A percentile compares a stretch with the other conserved stretches of the same genome.
These are phyloP conservation scores for Syncephalis fuscata DNA, from an alignment of 371 early-diverging fungal species.

Conservation along the genomic window DNA sequence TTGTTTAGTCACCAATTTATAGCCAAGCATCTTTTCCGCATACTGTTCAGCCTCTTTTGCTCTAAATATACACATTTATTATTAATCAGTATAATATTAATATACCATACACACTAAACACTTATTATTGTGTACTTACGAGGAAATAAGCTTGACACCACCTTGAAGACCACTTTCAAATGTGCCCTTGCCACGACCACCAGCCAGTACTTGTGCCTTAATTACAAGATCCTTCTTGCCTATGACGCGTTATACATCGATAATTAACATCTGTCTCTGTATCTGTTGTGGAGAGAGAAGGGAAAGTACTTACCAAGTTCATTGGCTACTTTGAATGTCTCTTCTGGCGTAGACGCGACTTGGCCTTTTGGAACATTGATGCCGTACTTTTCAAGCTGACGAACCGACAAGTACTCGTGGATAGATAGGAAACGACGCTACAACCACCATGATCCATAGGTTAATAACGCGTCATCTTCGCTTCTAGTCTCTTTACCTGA, in stretches of 20 bases:
- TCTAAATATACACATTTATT: slow-evolving; percentile 18
- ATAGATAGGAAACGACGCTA: slow-evolving; percentile 76
- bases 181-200: slow-evolving; percentile 97
- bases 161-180: slow-evolving; percentile 92
- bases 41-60: slow-evolving; percentile 75
- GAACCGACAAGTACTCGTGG: slow-evolving; percentile 93
- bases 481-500: too few species aligned
- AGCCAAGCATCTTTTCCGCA: slow-evolving; percentile 92
- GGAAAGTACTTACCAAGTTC: slow-evolving; percentile 67
- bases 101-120: not conserved
- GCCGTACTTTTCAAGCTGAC: slow-evolving; percentile 78
- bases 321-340: slow-evolving; percentile 78
- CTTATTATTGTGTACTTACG: slow-evolving; percentile 35
- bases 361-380: slow-evolving; percentile 78
- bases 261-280: too few species aligned
- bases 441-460: too few species aligned
- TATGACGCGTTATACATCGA: slow-evolving; percentile 4
- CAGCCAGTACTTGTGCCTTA: slow-evolving; percentile 98
- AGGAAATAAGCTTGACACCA: slow-evolving; percentile 86
- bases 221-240: slow-evolving; percentile 80
- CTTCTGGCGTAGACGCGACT: slow-evolving; percentile 75
- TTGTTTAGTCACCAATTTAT: slow-evolving; percentile 94
- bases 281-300: too few species aligned
- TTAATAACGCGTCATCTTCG: too few species aligned
- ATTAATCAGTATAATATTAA: not conserved